Percentiles rank a stretch among this genome's conserved stretches.
phyloP scores from a whole-genome alignment of 805 yeast genomes.

The Wickerhamiella occidentalis region DNA sequence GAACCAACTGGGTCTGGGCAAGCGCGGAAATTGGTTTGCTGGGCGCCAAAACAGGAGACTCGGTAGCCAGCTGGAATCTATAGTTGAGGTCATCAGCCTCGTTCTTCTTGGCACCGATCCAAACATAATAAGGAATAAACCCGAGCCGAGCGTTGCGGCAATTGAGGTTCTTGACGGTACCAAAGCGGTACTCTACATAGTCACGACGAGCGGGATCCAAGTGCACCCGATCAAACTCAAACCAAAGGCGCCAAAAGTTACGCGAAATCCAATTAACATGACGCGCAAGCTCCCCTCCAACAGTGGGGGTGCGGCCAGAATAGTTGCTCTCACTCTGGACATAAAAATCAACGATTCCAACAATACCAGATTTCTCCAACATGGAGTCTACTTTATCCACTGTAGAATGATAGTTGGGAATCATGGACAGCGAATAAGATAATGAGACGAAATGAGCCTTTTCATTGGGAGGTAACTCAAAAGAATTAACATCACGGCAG shows the following conservation, averaged over 20 bases:
- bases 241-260: constrained; percentile 81
- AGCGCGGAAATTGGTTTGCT: background rate
- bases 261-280: constrained; percentile 67
- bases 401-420: constrained; percentile 69
- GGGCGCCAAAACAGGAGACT: constrained; percentile 74
- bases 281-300: constrained; percentile 62
- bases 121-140: constrained; percentile 67
- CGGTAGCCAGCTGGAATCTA: constrained; percentile 62
- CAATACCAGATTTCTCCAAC: constrained; percentile 43
- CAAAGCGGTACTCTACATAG: constrained; percentile 70
- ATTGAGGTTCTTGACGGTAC: constrained; percentile 66
- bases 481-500: constrained; percentile 66
- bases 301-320: constrained; percentile 56
- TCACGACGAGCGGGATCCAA: constrained; percentile 73
- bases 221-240: constrained; percentile 70
- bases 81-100: constrained; percentile 38
- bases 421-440: constrained; percentile 75
- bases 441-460: constrained; percentile 63
- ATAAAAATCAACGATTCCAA: constrained; percentile 70
- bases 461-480: constrained; percentile 35
- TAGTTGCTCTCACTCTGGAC: constrained; percentile 55
- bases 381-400: constrained; percentile 52
- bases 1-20: constrained; percentile 7
- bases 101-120: constrained; percentile 64
- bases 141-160: constrained; percentile 54